phyloP scores from a whole-genome alignment of 1,284 basidiomycete genomes.

The Cutaneotrichosporon cyanovorans region DNA sequence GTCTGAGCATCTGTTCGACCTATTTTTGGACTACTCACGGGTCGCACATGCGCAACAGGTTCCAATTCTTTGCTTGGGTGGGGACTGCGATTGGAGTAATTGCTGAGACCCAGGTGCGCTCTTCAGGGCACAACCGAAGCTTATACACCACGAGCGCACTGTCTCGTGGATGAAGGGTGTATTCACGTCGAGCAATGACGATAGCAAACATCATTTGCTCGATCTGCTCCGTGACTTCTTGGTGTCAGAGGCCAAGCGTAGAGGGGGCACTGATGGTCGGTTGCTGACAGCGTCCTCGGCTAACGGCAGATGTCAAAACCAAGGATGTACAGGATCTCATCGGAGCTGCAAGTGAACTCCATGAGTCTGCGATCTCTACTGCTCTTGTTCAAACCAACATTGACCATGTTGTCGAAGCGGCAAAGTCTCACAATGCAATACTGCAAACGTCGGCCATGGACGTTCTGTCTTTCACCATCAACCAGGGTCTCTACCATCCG shows the following conservation, averaged over 20 bases:
- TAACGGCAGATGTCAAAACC: slow-evolving; percentile 22
- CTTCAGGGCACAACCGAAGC: slow-evolving; percentile 80
- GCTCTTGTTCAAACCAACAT: slow-evolving; percentile 90
- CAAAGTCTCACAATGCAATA: slow-evolving; percentile 59
- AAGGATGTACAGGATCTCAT: slow-evolving; percentile 85
- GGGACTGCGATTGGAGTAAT: slow-evolving; percentile 15
- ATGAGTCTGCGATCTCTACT: slow-evolving; percentile 89
- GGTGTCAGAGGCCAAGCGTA: slow-evolving; percentile 58
- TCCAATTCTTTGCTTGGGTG: slow-evolving; percentile 65
- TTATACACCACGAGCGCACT: slow-evolving; percentile 73
- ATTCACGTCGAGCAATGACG: slow-evolving; percentile 63
- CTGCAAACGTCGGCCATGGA: slow-evolving; percentile 82
- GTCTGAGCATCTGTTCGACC: slow-evolving; percentile 70
- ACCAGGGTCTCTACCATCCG: slow-evolving; percentile 91
- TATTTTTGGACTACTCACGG: slow-evolving; percentile 52
- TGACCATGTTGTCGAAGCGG: slow-evolving; percentile 68
- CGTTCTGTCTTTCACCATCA: slow-evolving; percentile 82
- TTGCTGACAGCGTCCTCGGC: not conserved
- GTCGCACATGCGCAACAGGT: slow-evolving; percentile 15
- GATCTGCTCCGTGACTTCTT: slow-evolving; percentile 87
- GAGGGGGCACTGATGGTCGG: slow-evolving; percentile 47
- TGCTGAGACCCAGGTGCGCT: slow-evolving; percentile 57
- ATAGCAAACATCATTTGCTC: slow-evolving; percentile 65
- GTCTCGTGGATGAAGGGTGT: slow-evolving; percentile 81
- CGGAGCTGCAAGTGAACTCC: slow-evolving; percentile 87